Evolutionary conservation across 2,329 filamentous ascomycete genomes (phyloP), one percentile per base, ranked within the genome.

Genomic region (Rhynchosporium secalis): DNA sequence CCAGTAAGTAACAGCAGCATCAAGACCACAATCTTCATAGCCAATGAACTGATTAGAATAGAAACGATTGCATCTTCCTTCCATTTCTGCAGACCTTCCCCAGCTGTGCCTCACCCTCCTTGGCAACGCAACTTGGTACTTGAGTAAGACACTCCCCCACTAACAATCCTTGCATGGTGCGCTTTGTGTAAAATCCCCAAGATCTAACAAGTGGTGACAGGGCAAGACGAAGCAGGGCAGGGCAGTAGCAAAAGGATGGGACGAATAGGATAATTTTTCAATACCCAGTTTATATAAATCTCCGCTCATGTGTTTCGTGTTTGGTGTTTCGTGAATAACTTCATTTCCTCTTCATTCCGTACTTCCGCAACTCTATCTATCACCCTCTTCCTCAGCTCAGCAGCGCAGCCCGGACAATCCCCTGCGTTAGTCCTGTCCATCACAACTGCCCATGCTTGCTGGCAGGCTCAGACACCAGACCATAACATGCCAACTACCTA

Each of bases 341-440:
- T 62, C 60, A n/a, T 62, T 28, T 62, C 43, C 58, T 54, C n/a
- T 46, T 46, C 43, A 43, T n/a, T 28, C 20, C 43, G n/a, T 7
- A 8, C n/a, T 7, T 4, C n/a, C 15, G 4, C 15, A n/a, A 6
- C 15, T 20, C 43, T 20, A 8, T 26, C 41, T 9, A 20, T 10
- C 43, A 46, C 43, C 9, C 26, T 10, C 10, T 46, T 4, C 10
- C 48, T 31, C 45, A 40, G 38, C 38, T 29, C 54, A 43, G 40
- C 38, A 46, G 38, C 15, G 26, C 26, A 36, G 33, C 9, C 54
- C 41, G 13, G 54, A 56, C 28, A 45, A 56, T 46, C 41, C 54
- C 54, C 41, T 56, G 54, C 54, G 45, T 31, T 56, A 56, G 54
- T 56, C 38, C 9, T 45, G 31, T 41, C 51, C 20, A 54, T 41